Evolutionary conservation across 2,329 filamentous ascomycete genomes (phyloP), one percentile per base, ranked within the genome.

Genomic region (Colletotrichum scovillei): DNA sequence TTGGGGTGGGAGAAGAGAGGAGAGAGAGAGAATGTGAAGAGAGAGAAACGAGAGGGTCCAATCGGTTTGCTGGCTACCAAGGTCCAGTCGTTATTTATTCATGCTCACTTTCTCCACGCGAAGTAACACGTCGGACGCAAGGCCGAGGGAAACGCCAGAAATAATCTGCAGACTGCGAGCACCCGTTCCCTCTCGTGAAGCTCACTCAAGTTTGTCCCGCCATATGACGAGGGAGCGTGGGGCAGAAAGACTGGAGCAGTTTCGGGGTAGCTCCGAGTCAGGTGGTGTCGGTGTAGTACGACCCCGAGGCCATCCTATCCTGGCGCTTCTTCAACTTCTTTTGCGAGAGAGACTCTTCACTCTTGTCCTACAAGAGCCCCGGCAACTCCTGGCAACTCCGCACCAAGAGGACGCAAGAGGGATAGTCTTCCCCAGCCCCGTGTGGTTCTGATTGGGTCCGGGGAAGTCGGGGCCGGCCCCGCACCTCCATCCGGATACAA

Each of bases 251-350:
- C 42, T 65, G 30, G 52, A 42, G 32, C 28, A 28, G 28, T 46
- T 56, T 70, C 71, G 71, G 71, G 71, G 67, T 70, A 70, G 71
- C 67, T 73, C 62, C 67, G 71, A 70, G 71, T 70, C 71, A 73
- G 67, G 66, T 42, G 30, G 53, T 59, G 19, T 64, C 66, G 53
- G 42, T 60, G 59, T 69, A 73, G 60, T 19, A 60, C 66, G 59
- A 64, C 66, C 66, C 70, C 66, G 46, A 73, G 53, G 42, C 11
- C 22, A 63, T 64, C 66, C 52, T 52, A 6, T 57, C 53, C 42
- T 49, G 42, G 42, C 19, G 42, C 19, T 49, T 56, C 59, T 46
- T 73, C 60, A 9, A 63, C 62, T 35, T 38, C 42, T 49, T 49
- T 49, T 35, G 32, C 32, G 19, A 49, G 19, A 49, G 42, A 49